Percentiles rank a stretch among this genome's conserved stretches.
Evolutionary conservation across 148 eudicot genomes (phyloP).

Genomic region (Rhododendron griersonianum): DNA sequence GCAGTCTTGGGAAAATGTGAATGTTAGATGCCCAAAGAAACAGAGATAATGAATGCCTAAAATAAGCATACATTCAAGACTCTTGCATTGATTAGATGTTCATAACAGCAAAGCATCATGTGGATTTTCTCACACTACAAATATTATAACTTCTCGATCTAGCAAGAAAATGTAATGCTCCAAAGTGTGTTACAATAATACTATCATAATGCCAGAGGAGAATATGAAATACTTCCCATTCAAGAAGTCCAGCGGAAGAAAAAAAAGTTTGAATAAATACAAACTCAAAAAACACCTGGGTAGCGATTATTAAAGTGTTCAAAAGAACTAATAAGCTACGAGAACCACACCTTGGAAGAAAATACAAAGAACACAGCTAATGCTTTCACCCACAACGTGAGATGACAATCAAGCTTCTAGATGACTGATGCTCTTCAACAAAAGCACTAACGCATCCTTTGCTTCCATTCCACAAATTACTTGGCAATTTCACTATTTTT

Average conservation of each 20-base stretch:
- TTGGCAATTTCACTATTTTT: not conserved
- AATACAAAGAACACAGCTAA: not conserved
- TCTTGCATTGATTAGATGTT: not conserved
- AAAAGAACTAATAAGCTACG: not conserved
- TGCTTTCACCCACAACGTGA: not conserved
- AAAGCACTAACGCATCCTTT: not conserved
- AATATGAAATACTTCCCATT: not conserved
- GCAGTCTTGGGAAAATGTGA: not conserved
- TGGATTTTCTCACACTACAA: not conserved
- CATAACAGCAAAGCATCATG: not conserved
- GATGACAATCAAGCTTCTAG: not conserved
- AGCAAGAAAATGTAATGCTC: not conserved
- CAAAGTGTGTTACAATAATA: not conserved
- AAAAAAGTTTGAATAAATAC: not conserved
- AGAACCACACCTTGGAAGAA: not conserved
- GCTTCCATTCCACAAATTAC: not conserved
- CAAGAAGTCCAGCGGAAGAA: not conserved
- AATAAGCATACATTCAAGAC: slow-evolving; percentile 5
- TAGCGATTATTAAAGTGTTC: not conserved
- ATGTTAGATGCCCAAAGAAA: not conserved
- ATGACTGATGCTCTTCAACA: not conserved
- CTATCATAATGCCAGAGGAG: not conserved
- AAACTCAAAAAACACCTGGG: not conserved
- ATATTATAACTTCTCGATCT: not conserved
- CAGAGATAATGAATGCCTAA: slow-evolving; percentile 5